phyloP scores from a whole-genome alignment of 257 asterid species.

The Misopates orontium region DNA sequence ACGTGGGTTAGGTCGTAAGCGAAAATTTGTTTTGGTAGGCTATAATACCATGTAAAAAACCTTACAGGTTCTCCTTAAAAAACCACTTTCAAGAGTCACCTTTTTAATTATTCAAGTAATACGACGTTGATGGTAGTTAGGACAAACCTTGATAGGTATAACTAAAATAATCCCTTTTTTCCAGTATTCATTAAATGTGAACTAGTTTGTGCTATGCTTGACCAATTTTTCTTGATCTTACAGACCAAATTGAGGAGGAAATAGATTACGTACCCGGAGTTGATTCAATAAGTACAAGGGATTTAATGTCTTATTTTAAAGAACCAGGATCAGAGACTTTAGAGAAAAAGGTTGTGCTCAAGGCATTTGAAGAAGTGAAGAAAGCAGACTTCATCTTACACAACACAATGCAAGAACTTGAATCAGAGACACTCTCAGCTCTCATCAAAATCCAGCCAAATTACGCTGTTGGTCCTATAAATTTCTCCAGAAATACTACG shows the following conservation, averaged over 20 bases:
- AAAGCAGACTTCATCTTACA: constrained; percentile 63
- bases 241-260: constrained; percentile 48
- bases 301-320: constrained; percentile 49
- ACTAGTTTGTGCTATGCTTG: background rate
- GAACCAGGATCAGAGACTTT: constrained; percentile 29
- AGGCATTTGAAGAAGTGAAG: constrained; percentile 50
- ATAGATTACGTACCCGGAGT: constrained; percentile 67
- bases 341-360: constrained; percentile 28
- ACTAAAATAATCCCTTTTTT: no score
- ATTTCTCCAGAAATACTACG: constrained; percentile 25
- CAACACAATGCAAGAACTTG: constrained; percentile 68
- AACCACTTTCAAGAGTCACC: no score
- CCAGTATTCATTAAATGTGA: background rate
- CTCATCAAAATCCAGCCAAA: constrained; percentile 37
- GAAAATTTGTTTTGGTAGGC: no score
- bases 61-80: no score
- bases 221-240: background rate
- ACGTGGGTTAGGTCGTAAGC: no score
- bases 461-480: constrained; percentile 58
- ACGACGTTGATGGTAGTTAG: no score
- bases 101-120: no score
- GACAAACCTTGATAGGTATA: no score
- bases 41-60: no score
- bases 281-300: constrained; percentile 45
- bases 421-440: constrained; percentile 40